Evolutionary conservation across 1,284 basidiomycete species (phyloP).

Genomic region (Wallemia ichthyophaga): DNA sequence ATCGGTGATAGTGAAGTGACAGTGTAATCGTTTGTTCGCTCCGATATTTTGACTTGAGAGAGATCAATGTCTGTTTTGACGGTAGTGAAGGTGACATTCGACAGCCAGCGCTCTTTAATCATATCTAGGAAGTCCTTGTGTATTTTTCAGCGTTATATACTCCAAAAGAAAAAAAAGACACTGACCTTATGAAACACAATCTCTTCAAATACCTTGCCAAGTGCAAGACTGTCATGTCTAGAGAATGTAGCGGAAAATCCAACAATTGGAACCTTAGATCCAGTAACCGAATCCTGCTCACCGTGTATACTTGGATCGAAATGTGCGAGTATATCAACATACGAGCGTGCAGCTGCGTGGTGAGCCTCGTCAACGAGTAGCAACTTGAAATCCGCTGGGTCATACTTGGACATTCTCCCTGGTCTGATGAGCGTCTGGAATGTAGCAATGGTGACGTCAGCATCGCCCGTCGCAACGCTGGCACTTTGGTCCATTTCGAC

Average conservation of each 20-base stretch:
- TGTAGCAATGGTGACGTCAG: conserved; percentile 75
- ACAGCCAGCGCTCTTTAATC: conserved; percentile 78
- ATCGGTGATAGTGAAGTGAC: conserved; percentile 39
- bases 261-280: conserved; percentile 36
- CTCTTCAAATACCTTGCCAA: conserved; percentile 59
- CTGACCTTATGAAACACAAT: conserved; percentile 49
- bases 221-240: conserved; percentile 63
- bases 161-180: not conserved
- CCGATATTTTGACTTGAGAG: conserved; percentile 30
- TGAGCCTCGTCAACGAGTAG: conserved; percentile 83
- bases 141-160: not conserved
- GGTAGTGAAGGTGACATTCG: conserved; percentile 48
- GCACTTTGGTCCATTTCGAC: conserved; percentile 81
- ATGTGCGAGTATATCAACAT: conserved; percentile 33
- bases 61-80: conserved; percentile 45
- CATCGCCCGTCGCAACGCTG: conserved; percentile 40
- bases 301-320: conserved; percentile 24
- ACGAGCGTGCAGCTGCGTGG: conserved; percentile 74
- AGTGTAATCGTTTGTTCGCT: conserved; percentile 44
- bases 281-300: conserved; percentile 2
- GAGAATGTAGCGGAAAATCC: conserved; percentile 90
- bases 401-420: conserved; percentile 45
- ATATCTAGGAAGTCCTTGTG: conserved; percentile 56
- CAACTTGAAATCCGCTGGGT: conserved; percentile 37
- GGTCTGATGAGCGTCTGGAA: conserved; percentile 53